Base-by-base conservation (phyloP, 495 filamentous ascomycete species). In the Xylaria acuta region DNA sequence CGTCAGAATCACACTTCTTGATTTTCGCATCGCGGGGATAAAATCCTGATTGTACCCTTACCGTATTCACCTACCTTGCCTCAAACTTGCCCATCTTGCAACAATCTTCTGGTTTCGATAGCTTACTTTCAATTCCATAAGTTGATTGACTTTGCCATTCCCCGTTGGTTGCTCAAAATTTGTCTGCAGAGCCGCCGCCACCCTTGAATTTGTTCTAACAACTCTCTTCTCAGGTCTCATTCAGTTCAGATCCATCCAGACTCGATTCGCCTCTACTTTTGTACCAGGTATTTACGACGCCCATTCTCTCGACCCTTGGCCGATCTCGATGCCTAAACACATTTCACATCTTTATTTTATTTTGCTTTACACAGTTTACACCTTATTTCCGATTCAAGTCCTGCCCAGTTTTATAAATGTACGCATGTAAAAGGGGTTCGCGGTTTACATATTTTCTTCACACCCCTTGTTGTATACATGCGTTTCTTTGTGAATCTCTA, bases 221-320 rank as follows among this genome's bases (percentile, higher is more conserved):
- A 0, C 32, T 60, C 47, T 72, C 18, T 41, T 25, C 27, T 20
- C 36, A 73, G 71, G 43, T 60, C 54, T 34, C 56, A 30, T 64
- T 53, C 71, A 53, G 71, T 64, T 73, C 71, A 43, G 64, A 56
- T 36, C 36, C 53, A 56, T 45, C 20, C 40, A 62, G 41, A 67
- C 49, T 53, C 38, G 43, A 67, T 63, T 64, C 9, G 30, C 53
- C 43, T 72, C 63, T 51, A 67, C 70, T 67, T 60, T 67, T 72
- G 64, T 72, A 72, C 70, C 40, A 72, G 70, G 70, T 72, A 72
- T 41, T 47, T 58, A 27, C 43, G 30, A 65, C 58, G 18, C 32
- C 20, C n/a, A 1, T 56, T 25, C n/a, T 27, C 25, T 49, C 41
- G 27, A 49, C 20, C n/a, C n/a, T 25, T 27, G 25, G 18, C 47